Percentiles rank a stretch among this genome's conserved stretches.
These are phyloP conservation scores for Saxophila tyrrhenica DNA, from an alignment of 495 filamentous ascomycete species.

Conservation along the genomic window DNA sequence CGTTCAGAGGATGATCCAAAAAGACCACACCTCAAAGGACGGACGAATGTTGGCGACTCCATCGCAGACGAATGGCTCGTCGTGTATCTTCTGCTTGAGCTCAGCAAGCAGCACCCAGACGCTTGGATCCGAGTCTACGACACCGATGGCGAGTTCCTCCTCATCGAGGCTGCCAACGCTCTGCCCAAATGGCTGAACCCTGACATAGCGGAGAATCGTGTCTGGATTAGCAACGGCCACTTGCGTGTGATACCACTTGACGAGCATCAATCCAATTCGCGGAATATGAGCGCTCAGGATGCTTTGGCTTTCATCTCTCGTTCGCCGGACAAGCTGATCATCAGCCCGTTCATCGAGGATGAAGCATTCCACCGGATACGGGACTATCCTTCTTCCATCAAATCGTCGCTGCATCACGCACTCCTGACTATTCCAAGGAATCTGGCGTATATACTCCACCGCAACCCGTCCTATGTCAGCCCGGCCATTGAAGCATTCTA, in stretches of 20 bases:
- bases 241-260: conserved; percentile 59
- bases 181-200: conserved; percentile 87
- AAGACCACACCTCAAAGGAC: conserved; percentile 11
- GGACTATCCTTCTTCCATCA: conserved; percentile 68
- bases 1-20: background rate
- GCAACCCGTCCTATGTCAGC: conserved; percentile 59
- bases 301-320: conserved; percentile 47
- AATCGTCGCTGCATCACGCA: conserved; percentile 58
- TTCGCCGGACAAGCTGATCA: conserved; percentile 43
- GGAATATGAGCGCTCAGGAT: conserved; percentile 45
- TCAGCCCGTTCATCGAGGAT: conserved; percentile 60
- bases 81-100: conserved; percentile 76
- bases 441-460: conserved; percentile 68
- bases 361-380: conserved; percentile 82
- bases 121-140: conserved; percentile 77
- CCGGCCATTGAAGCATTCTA: conserved; percentile 88
- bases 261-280: conserved; percentile 15
- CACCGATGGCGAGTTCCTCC: conserved; percentile 86
- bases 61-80: conserved; percentile 97
- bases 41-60: conserved; percentile 69
- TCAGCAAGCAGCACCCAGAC: conserved; percentile 60
- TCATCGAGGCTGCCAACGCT: conserved; percentile 84
- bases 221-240: conserved; percentile 50
- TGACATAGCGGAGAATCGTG: conserved; percentile 74
- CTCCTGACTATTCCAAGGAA: conserved; percentile 65